Conservation (phyloP, 2,329 filamentous ascomycete genomes). For the Arthrobotrys megalospora region DNA sequence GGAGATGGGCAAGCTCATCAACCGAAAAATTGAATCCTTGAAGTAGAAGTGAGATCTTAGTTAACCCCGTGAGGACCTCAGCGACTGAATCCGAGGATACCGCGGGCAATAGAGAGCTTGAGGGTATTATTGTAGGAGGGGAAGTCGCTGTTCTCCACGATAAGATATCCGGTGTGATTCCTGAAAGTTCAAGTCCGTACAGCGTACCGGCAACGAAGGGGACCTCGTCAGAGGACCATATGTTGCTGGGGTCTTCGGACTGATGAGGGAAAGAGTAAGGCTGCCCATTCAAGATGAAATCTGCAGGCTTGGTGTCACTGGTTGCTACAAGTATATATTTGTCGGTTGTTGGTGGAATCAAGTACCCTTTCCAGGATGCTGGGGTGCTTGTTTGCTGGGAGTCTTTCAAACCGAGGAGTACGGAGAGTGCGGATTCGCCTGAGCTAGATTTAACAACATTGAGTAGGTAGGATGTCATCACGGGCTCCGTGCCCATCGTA, state of each 20-base stretch:
- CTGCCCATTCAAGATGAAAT: slow-evolving; percentile 14
- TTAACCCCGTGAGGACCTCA: slow-evolving; percentile 1
- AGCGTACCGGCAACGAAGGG: slow-evolving; percentile 17
- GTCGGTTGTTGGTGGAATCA: slow-evolving; percentile 15
- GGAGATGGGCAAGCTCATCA: background rate
- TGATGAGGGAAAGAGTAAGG: slow-evolving; percentile 13
- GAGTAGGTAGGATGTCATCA: slow-evolving; percentile 15
- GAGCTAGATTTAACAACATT: slow-evolving; percentile 11
- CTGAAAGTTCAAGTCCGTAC: background rate
- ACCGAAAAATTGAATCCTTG: slow-evolving; percentile 10
- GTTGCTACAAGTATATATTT: slow-evolving; percentile 10
- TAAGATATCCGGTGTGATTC: slow-evolving; percentile 3
- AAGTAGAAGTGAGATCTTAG: slow-evolving; percentile 13
- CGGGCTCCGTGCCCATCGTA: background rate
- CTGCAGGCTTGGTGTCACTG: slow-evolving; percentile 3
- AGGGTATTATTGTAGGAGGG: slow-evolving; percentile 3
- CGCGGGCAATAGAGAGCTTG: slow-evolving; percentile 1
- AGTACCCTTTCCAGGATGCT: slow-evolving; percentile 6
- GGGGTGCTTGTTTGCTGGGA: background rate
- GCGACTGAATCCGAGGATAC: background rate
- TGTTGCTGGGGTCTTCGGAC: slow-evolving; percentile 16
- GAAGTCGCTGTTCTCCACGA: slow-evolving; percentile 19
- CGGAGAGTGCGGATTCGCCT: slow-evolving; percentile 12
- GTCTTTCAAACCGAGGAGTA: slow-evolving; percentile 1
- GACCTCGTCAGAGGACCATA: slow-evolving; percentile 16